Base-by-base conservation (phyloP, 2,329 filamentous ascomycete species). In the Fragosphaeria purpurea region DNA sequence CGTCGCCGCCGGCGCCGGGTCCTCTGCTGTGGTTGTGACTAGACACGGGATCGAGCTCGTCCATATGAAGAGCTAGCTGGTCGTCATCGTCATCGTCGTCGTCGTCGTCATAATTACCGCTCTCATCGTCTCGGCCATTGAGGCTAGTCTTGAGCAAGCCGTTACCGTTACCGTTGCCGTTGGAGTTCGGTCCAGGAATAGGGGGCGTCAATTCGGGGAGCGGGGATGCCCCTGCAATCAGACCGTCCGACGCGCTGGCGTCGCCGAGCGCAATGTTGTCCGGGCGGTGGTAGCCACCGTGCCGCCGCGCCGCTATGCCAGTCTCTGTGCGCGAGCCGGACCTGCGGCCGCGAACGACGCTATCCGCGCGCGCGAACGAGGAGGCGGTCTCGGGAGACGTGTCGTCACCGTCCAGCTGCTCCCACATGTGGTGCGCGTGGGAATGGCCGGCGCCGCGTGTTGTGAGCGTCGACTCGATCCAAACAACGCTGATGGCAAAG, bases 391-490 rank as follows among this genome's bases (percentile, higher is more conserved):
- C 47, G 32, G 34, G 9, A 22, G 22, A 22, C 22, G 22, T 22
- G 5, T 53, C 65, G 10, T 67, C 68, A 33, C 63, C 61, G n/a
- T 70, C 64, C 2, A 71, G 68, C 4, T 73, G 71, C 37, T 76
- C 73, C 68, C 73, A 77, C 37, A 66, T 70, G 35, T 82, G 79
- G 35, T 82, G 79, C 1, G 76, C 74, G 59, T 83, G 77, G 1
- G 76, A 77, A 59, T 81, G 80, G 1, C 77, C 73, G 2, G 80
- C 81, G 42, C 80, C 80, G 50, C 79, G 69, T 2, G 83, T 85
- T 0, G 88, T 89, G 58, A 97, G 83, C 64, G 89, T 88, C 69
- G 93, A 95, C 66, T 97, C 91, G 48, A 96, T 77, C 2, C 81
- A 79, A 6, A 95, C 87, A 4, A 96, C 89, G 4, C 86, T 70